A percentile compares a stretch with the other conserved stretches of the same genome.
Evolutionary conservation across 495 filamentous ascomycete genomes (phyloP).

Genomic region (Tuber aestivum): DNA sequence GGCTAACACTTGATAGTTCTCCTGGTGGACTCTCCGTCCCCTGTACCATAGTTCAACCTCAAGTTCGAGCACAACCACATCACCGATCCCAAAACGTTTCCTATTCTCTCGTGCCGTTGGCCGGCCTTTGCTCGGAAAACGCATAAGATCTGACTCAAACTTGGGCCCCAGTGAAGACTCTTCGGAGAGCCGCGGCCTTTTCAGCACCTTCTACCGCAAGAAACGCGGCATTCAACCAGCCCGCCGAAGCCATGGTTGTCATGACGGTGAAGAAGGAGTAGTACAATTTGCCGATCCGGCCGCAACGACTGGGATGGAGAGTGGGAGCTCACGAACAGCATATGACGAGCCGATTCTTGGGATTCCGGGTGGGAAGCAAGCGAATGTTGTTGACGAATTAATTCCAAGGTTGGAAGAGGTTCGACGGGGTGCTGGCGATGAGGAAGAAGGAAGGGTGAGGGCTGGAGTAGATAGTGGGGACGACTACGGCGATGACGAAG

Average conservation of each 20-base stretch:
- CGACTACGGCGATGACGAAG: slow-evolving; percentile 41
- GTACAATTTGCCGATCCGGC: slow-evolving; percentile 18
- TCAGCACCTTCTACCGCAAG: slow-evolving; percentile 28
- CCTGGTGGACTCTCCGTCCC: slow-evolving; percentile 38
- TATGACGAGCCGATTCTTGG: slow-evolving; percentile 27
- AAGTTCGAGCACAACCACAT: background rate
- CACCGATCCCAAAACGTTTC: background rate
- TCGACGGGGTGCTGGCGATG: background rate
- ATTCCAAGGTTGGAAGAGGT: background rate
- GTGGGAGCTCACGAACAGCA: slow-evolving; percentile 36
- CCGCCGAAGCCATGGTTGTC: background rate
- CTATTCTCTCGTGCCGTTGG: slow-evolving; percentile 8
- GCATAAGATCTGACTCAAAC: slow-evolving; percentile 32
- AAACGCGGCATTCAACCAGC: slow-evolving; percentile 24
- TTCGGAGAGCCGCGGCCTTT: slow-evolving; percentile 17
- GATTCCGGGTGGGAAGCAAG: background rate
- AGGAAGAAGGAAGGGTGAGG: background rate
- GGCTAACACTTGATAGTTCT: slow-evolving; percentile 10
- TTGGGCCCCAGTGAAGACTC: slow-evolving; percentile 16
- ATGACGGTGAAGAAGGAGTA: slow-evolving; percentile 26
- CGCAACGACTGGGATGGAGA: slow-evolving; percentile 23
- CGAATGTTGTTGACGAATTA: background rate
- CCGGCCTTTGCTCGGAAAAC: slow-evolving; percentile 32
- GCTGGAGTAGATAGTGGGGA: slow-evolving; percentile 16
- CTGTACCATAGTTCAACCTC: background rate